Base-by-base conservation (phyloP, 371 early-diverging fungal genomes). In the Dichotomocladium elegans region DNA sequence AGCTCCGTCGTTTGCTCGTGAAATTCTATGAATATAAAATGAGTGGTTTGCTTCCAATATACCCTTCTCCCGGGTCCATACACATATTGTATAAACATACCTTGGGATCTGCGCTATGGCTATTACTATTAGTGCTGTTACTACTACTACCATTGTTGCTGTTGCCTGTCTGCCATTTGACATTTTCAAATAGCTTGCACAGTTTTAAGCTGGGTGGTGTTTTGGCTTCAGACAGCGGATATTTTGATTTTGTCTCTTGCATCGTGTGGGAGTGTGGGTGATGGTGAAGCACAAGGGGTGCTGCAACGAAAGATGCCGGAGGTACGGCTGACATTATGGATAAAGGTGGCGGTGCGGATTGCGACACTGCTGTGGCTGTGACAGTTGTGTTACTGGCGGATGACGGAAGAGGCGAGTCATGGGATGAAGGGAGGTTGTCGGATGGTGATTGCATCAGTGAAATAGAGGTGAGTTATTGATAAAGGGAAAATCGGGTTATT, bases 171-270 rank as follows among this genome's bases (percentile, higher is more conserved):
- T n/a, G n/a, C n/a, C n/a, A n/a, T n/a, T n/a, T n/a, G n/a, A n/a
- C n/a, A n/a, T n/a, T n/a, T n/a, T n/a, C n/a, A n/a, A n/a, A 41
- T 45, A 34, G 15, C 21, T 31, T 44, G 12, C 26, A 53, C 12
- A 53, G 59, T 34, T 47, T 52, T 17, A 59, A 42, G 28, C 53
- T 59, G n/a, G 59, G 59, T n/a, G 59, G 59, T 10, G 59, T 59
- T 34, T 37, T 41, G 21, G 59, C 59, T 19, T 47, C 31, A 19
- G 53, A 33, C 14, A 59, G 41, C 27, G 59, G 59, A 29, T 59
- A 59, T 43, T n/a, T n/a, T n/a, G n/a, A n/a, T n/a, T n/a, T n/a
- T n/a, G n/a, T n/a, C n/a, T n/a, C n/a, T n/a, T n/a, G n/a, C n/a
- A n/a, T n/a, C 34, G 78, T 11, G 21, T 47, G 21, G 19, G 10